These are phyloP conservation scores for Moniliophthora roreri DNA, from an alignment of 1,284 basidiomycete species.

Conservation along the genomic window DNA sequence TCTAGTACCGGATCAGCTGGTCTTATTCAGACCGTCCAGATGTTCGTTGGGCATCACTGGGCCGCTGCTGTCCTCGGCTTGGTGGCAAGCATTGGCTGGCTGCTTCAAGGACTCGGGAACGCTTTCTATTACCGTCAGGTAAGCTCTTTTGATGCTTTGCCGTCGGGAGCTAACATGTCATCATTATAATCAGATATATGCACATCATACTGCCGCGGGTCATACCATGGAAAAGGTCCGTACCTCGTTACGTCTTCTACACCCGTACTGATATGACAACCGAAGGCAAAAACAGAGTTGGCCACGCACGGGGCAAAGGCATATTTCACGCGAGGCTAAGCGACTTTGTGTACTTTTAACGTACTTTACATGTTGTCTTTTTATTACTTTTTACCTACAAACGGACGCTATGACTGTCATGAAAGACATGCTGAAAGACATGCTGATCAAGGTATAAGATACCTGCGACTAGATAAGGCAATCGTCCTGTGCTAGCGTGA, in stretches of 20 bases:
- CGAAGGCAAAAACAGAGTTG: slow-evolving; percentile 82
- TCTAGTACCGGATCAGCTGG: slow-evolving; percentile 89
- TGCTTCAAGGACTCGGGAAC: slow-evolving; percentile 79
- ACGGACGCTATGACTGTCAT: neutral
- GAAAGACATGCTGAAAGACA: neutral
- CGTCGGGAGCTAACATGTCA: slow-evolving; percentile 4
- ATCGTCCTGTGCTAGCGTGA: neutral
- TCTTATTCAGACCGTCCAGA: slow-evolving; percentile 88
- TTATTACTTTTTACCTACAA: neutral
- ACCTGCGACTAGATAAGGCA: slow-evolving; percentile 1
- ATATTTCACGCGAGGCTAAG: slow-evolving; percentile 79
- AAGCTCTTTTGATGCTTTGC: slow-evolving; percentile 19
- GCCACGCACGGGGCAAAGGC: slow-evolving; percentile 85
- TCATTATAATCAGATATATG: slow-evolving; percentile 66
- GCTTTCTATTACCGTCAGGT: slow-evolving; percentile 84
- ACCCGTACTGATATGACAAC: slow-evolving; percentile 13
- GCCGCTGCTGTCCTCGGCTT: slow-evolving; percentile 78
- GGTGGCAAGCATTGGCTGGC: slow-evolving; percentile 86
- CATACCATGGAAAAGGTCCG: slow-evolving; percentile 81
- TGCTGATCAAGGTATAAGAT: neutral
- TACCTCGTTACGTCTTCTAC: slow-evolving; percentile 1
- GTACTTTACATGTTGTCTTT: slow-evolving; percentile 2
- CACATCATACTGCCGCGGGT: slow-evolving; percentile 79
- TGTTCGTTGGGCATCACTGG: slow-evolving; percentile 63
- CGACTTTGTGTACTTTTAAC: slow-evolving; percentile 10